Base-by-base conservation (phyloP, 1,284 basidiomycete species). In the Macrocybe sp. region DNA sequence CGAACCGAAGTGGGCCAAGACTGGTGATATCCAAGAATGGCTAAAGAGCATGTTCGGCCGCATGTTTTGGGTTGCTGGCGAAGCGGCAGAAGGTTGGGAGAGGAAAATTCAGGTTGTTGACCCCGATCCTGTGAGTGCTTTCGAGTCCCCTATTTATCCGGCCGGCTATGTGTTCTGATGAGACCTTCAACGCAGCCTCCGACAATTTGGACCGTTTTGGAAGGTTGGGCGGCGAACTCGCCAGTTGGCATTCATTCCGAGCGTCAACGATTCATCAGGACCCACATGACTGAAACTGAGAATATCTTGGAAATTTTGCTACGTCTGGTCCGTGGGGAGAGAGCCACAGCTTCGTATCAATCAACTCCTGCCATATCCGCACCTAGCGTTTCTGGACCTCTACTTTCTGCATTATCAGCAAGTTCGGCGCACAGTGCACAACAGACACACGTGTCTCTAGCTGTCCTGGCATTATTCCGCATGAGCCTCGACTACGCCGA, bases 1-100 rank as follows among this genome's bases (percentile, higher is more conserved):
- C 7, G 94, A 98, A 65, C 91, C 95, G 2, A 89, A 91, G 63
- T 99, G 96, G 96, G 89, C 94, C 40, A 92, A 92, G 64, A 89
- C 88, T 3, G 94, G 95, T 39, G 91, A 95, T 62, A 80, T 96
- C 12, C 89, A 94, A 56, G 92, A 94, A 42, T 97, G 93, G 91
- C 72, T 97, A 51, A 83, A 83, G 59, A 89, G 84, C 61, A 90
- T 91, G 76, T 92, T 88, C 66, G 90, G 83, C 1, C 78, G 85
- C 29, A 84, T 85, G 78, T 86, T 88, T 59, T 88, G 85, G 83
- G 83, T 83, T 45, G 75, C 81, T 22, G 83, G 82, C 31, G 78
- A 84, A 51, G 78, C 80, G 31, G 75, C 79, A 39, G 81, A 84
- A 58, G 89, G 90, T 4, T 99, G 96, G 96, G 86, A 88, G 63